A percentile compares a stretch with the other conserved stretches of the same genome.
phyloP scores from a whole-genome alignment of 345 rosid genomes.

The Mallotus nudiflorus region DNA sequence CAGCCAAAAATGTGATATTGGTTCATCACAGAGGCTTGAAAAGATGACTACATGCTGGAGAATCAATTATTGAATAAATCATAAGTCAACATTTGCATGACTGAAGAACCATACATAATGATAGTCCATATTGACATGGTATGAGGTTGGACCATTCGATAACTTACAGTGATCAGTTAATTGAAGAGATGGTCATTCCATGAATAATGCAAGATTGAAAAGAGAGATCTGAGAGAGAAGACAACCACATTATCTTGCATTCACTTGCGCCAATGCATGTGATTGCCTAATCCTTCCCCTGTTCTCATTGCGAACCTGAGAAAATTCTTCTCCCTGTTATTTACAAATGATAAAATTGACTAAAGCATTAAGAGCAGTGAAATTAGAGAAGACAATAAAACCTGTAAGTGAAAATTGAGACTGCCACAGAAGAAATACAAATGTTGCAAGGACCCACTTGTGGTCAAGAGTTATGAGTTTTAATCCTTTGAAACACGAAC shows the following conservation, averaged over 20 bases:
- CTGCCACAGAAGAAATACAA: not conserved
- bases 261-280: not conserved
- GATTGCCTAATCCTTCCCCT: slow-evolving; percentile 2
- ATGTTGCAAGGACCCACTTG: slow-evolving; percentile 6
- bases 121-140: not conserved
- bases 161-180: slow-evolving; percentile 20
- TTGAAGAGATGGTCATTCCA: not conserved
- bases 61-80: slow-evolving; percentile 4
- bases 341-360: not conserved
- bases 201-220: slow-evolving; percentile 2
- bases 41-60: not conserved
- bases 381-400: not conserved
- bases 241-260: slow-evolving; percentile 20
- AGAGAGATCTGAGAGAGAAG: slow-evolving; percentile 23
- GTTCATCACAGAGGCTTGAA: not conserved
- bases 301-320: slow-evolving; percentile 16
- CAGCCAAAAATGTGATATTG: not conserved
- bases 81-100: not conserved
- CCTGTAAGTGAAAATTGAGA: slow-evolving; percentile 20
- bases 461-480: not conserved
- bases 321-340: slow-evolving; percentile 5
- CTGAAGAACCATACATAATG: too few relatives aligned
- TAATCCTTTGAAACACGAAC: slow-evolving; percentile 30
- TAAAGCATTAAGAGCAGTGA: not conserved
- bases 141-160: not conserved